phyloP scores from a whole-genome alignment of 108 stramenopile species.

The Mediolabrus comicus region DNA sequence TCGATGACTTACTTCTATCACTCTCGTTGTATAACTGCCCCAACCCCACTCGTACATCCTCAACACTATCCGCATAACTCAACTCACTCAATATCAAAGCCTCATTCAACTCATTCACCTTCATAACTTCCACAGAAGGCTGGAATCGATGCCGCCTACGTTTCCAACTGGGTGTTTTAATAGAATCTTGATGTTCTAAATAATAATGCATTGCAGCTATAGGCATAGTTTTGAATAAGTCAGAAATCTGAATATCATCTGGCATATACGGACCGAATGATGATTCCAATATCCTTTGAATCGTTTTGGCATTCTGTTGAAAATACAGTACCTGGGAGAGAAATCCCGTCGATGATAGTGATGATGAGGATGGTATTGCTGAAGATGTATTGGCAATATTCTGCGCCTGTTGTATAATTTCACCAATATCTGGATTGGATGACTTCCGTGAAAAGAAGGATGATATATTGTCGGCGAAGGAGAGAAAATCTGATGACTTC shows the following conservation, averaged over 20 bases:
- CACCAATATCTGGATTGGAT: conserved; percentile 21
- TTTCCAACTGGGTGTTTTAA: conserved; percentile 80
- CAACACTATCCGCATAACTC: conserved; percentile 63
- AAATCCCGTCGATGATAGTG: conserved; percentile 10
- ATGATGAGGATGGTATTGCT: background rate
- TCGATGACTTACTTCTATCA: conserved; percentile 2
- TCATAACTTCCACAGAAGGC: conserved; percentile 48
- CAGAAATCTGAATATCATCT: conserved; percentile 5
- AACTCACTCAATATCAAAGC: conserved; percentile 62
- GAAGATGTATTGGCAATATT: conserved; percentile 15
- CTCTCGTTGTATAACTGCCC: conserved; percentile 10
- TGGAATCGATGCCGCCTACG: conserved; percentile 74
- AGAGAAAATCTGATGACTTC: conserved; percentile 15
- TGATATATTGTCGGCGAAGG: conserved; percentile 15
- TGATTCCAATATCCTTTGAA: conserved; percentile 35
- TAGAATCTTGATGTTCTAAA: conserved; percentile 70
- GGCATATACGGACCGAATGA: conserved; percentile 17
- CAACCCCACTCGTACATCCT: conserved; percentile 57
- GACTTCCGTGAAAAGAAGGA: conserved; percentile 18
- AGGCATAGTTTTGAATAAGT: conserved; percentile 3
- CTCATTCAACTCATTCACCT: conserved; percentile 64
- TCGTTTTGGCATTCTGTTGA: conserved; percentile 20
- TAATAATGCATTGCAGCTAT: conserved; percentile 53
- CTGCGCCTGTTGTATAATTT: conserved; percentile 38
- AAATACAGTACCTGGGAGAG: conserved; percentile 30